phyloP scores from a whole-genome alignment of 2,329 filamentous ascomycete species.

The Domatiomyces catenatus region DNA sequence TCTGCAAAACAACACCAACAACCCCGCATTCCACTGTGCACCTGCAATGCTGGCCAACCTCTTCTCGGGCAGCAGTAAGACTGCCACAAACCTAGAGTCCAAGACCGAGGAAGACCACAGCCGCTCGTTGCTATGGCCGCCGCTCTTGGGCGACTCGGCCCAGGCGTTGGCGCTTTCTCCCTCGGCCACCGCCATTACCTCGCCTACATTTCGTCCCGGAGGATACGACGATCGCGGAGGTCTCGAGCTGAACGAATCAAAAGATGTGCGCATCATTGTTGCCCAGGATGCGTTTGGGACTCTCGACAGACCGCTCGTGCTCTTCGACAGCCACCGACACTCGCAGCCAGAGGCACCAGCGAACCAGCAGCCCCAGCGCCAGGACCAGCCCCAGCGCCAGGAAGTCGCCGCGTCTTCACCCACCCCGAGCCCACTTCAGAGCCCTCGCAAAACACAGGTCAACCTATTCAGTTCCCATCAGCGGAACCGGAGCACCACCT shows the following conservation, averaged over 20 bases:
- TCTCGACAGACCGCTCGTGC: slow-evolving; percentile 30
- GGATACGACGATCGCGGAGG: slow-evolving; percentile 33
- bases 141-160: slow-evolving; percentile 27
- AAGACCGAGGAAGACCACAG: slow-evolving; percentile 36
- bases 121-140: slow-evolving; percentile 32
- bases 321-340: slow-evolving; percentile 27
- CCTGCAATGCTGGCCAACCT: neutral
- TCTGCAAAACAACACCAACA: neutral
- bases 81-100: slow-evolving; percentile 22
- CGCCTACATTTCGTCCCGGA: slow-evolving; percentile 28
- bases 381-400: neutral
- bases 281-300: slow-evolving; percentile 35
- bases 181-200: slow-evolving; percentile 22
- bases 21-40: neutral
- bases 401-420: neutral
- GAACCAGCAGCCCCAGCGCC: neutral
- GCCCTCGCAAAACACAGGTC: slow-evolving; percentile 21
- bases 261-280: slow-evolving; percentile 32
- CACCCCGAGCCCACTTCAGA: slow-evolving; percentile 1
- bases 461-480: slow-evolving; percentile 27
- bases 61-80: neutral
- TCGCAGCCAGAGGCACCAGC: neutral
- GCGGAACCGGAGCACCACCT: slow-evolving; percentile 31
- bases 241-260: slow-evolving; percentile 29
- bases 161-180: slow-evolving; percentile 27